Evolutionary conservation across 768 basidiomycete genomes (phyloP), one percentile per base, ranked within the genome.

Genomic region (Psilocybe subaeruginosa): DNA sequence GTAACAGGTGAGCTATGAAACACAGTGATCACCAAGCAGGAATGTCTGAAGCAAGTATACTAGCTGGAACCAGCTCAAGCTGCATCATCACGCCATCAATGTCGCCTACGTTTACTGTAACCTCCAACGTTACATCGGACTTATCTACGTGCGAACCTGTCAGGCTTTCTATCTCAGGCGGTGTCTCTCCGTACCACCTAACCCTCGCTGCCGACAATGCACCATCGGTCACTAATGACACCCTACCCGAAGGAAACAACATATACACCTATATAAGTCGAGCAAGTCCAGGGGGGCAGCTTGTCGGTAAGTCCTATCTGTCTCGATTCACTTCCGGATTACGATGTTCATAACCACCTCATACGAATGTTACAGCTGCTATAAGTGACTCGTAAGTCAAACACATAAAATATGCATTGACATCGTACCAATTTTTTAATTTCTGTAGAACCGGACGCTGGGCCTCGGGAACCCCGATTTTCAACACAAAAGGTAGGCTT

Each of bases 71-170:
- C 41, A 65, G 68, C 17, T 74, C 72, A 48, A 62, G 73, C 66
- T 74, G 76, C 60, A 46, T 74, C 63, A 54, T 72, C 62, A 35
- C 68, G 39, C 46, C 67, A 35, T 52, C 66, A 3, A 62, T 66
- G 2, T 58, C 71, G 16, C 75, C 78, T 49, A 75, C 70, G 0
- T 69, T 80, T 16, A 51, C 50, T 27, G 4, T 35, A 9, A 56
- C 65, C 7, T 61, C 79, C 6, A 80, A 80, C 60, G 69, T 77
- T 16, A 53, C 51, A 4, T 66, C 16, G 59, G 65, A 37, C 56
- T 82, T 30, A 59, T 85, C 35, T 76, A 83, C 80, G 57, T 67
- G 82, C 62, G 61, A 78, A 19, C 76, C 77, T 3, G 80, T 79
- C 79, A 76, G 78, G 3, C 55, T 82, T 8, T 72, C 70, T 2